phyloP scores from a whole-genome alignment of 805 yeast species.

The Lipomyces anomalus region DNA sequence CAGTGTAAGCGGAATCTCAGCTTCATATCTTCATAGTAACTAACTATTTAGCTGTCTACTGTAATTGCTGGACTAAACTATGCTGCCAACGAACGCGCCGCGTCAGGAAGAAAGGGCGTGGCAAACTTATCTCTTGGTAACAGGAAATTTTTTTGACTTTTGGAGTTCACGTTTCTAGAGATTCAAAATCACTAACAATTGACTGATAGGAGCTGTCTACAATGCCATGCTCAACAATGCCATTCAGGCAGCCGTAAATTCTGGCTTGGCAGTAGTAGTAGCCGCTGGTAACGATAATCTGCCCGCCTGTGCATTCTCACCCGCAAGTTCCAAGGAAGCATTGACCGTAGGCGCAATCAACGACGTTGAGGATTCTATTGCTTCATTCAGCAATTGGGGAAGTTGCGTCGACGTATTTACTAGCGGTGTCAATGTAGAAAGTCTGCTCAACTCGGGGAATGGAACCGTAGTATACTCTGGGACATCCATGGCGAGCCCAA shows the following conservation, averaged over 20 bases:
- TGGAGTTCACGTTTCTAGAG: too few relatives aligned
- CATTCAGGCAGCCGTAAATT: slow-evolving; percentile 62
- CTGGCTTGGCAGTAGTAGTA: slow-evolving; percentile 49
- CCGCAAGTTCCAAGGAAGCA: slow-evolving; percentile 69
- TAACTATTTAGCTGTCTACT: slow-evolving; percentile 34
- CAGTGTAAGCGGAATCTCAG: slow-evolving; percentile 18
- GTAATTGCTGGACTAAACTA: slow-evolving; percentile 36
- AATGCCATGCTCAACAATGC: slow-evolving; percentile 68
- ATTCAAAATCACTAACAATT: too few relatives aligned
- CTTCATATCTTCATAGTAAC: slow-evolving; percentile 47
- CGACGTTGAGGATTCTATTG: slow-evolving; percentile 62
- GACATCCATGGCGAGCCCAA: slow-evolving; percentile 98
- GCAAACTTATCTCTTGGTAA: slow-evolving; percentile 79
- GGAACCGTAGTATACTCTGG: slow-evolving; percentile 45
- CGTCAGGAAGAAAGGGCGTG: slow-evolving; percentile 44
- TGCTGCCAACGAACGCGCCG: slow-evolving; percentile 30
- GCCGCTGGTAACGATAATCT: slow-evolving; percentile 84
- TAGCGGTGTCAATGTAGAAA: slow-evolving; percentile 77
- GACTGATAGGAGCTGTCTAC: too few relatives aligned
- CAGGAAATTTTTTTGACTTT: too few relatives aligned
- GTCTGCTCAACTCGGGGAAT: slow-evolving; percentile 37
- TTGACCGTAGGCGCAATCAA: slow-evolving; percentile 87
- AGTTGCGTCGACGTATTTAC: slow-evolving; percentile 84
- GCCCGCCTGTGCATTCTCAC: slow-evolving; percentile 80
- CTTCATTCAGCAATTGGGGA: slow-evolving; percentile 88